These are phyloP conservation scores for Candida pseudoglaebosa DNA, from an alignment of 805 yeast genomes.

Conservation along the genomic window DNA sequence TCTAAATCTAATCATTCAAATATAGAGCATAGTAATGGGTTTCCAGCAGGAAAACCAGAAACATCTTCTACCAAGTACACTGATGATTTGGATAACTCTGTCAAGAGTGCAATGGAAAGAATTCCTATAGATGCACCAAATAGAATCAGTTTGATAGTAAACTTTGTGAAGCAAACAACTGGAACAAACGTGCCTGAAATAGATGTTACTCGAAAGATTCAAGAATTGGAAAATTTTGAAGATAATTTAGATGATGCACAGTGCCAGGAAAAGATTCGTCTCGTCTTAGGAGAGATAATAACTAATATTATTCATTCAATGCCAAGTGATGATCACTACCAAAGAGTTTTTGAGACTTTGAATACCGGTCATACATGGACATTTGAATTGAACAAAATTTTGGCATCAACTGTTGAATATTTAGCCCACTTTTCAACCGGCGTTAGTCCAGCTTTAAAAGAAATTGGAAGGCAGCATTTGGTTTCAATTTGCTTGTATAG, in stretches of 20 bases:
- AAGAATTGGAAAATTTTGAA: conserved; percentile 3
- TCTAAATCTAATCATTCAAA: not conserved
- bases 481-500: conserved; percentile 6
- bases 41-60: too few relatives aligned
- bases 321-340: conserved; percentile 12
- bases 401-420: conserved; percentile 17
- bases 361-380: conserved; percentile 15
- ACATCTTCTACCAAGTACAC: not conserved
- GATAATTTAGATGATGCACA: not conserved
- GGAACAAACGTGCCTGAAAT: conserved; percentile 1
- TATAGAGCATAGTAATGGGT: too few relatives aligned
- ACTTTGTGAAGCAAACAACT: conserved; percentile 1
- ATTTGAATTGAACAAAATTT: conserved; percentile 13
- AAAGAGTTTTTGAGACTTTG: conserved; percentile 7
- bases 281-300: conserved; percentile 7
- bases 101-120: conserved; percentile 1
- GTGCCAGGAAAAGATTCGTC: conserved; percentile 2
- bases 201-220: conserved; percentile 1
- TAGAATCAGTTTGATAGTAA: conserved; percentile 3
- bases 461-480: conserved; percentile 10
- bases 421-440: conserved; percentile 7
- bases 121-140: conserved; percentile 5
- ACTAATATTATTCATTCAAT: conserved; percentile 5
- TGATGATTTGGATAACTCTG: not conserved
- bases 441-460: conserved; percentile 6